Evolutionary conservation across 768 basidiomycete genomes (phyloP).

Genomic region (Auricularia auricula-judae): DNA sequence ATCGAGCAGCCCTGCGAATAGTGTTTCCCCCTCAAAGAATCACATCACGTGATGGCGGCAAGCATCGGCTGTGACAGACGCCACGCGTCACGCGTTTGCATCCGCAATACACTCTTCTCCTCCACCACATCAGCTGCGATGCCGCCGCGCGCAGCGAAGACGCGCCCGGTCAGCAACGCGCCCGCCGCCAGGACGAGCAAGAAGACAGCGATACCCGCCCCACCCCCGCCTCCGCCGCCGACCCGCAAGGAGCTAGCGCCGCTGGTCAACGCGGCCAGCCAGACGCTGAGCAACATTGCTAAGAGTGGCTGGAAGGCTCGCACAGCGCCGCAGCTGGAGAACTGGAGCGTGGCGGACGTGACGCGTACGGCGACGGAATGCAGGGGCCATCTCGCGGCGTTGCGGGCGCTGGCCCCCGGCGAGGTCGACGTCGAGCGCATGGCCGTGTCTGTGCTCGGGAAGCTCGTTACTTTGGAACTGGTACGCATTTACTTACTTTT

Average conservation of each 20-base stretch:
- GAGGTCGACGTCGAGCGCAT: conserved; percentile 65
- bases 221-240: conserved; percentile 37
- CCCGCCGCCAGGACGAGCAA: background rate
- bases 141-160: background rate
- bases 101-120: background rate
- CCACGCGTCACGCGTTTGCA: background rate
- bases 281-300: conserved; percentile 37
- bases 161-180: background rate
- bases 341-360: background rate
- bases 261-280: conserved; percentile 45
- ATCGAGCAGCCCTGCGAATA: no score
- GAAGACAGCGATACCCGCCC: conserved; percentile 18
- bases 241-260: background rate
- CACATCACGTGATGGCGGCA: no score
- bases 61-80: no score
- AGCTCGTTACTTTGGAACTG: conserved; percentile 57
- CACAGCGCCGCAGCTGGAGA: conserved; percentile 16
- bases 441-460: conserved; percentile 54
- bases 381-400: conserved; percentile 29
- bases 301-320: conserved; percentile 52
- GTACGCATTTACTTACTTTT: conserved; percentile 32
- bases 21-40: no score
- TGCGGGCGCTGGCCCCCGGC: conserved; percentile 35
- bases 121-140: background rate
- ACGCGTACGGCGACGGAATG: background rate